These are phyloP conservation scores for Plasmopara halstedii DNA, from an alignment of 352 stramenopile species.

Conservation along the genomic window DNA sequence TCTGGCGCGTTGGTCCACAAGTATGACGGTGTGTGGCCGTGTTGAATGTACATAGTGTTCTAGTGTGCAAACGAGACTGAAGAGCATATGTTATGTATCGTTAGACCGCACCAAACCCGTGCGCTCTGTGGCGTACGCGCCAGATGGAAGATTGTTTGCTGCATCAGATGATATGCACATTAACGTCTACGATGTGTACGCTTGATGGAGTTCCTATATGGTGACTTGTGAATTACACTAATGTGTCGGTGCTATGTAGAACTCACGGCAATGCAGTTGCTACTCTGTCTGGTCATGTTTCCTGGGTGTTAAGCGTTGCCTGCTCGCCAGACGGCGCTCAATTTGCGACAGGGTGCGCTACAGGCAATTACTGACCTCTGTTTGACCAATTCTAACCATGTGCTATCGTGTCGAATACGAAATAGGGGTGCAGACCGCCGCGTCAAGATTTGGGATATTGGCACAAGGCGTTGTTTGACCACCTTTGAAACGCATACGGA, in stretches of 20 bases:
- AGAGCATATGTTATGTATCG: conserved; percentile 2
- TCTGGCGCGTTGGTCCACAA: conserved; percentile 73
- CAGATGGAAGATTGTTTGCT: conserved; percentile 81
- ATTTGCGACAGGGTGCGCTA: conserved; percentile 73
- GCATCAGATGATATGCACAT: conserved; percentile 89
- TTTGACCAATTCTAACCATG: not conserved
- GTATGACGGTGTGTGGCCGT: conserved; percentile 53
- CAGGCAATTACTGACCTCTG: not conserved
- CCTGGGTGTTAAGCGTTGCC: conserved; percentile 82
- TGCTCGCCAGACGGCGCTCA: conserved; percentile 77
- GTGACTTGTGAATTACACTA: not conserved
- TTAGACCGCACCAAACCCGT: conserved; percentile 83
- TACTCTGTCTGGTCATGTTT: conserved; percentile 84
- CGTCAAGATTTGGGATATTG: conserved; percentile 91
- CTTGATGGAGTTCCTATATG: conserved; percentile 4
- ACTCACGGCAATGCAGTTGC: conserved; percentile 67
- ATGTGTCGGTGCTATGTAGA: conserved; percentile 17
- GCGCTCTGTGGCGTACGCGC: conserved; percentile 75
- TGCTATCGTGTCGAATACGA: conserved; percentile 1
- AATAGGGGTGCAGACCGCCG: conserved; percentile 73
- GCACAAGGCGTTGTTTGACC: conserved; percentile 77
- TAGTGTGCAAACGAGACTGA: not conserved
- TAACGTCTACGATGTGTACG: conserved; percentile 90
- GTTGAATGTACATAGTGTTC: not conserved
- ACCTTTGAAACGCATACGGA: conserved; percentile 88